Percentiles rank a stretch among this genome's conserved stretches.
Evolutionary conservation across 225 moss, liverwort and hornwort species (phyloP).

Genomic region (Marchantia polymorpha): DNA sequence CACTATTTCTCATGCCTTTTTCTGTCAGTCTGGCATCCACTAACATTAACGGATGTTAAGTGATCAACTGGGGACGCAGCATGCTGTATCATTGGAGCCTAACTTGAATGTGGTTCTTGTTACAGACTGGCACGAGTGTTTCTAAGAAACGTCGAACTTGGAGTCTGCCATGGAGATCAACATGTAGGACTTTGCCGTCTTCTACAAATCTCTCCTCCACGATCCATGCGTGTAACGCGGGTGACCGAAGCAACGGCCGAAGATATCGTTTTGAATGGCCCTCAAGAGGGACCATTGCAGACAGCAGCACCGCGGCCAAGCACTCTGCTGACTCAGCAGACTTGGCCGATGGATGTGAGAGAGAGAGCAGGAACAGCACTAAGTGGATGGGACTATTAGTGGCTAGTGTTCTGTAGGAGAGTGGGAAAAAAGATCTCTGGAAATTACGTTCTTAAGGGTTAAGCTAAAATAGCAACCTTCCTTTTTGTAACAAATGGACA

Average conservation of each 20-base stretch:
- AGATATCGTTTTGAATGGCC: background rate
- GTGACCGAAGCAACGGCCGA: constrained; percentile 16
- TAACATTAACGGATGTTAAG: too few species aligned
- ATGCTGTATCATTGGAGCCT: background rate
- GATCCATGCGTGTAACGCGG: constrained; percentile 47
- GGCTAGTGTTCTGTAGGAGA: constrained; percentile 5
- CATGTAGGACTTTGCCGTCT: constrained; percentile 67
- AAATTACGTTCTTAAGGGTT: constrained; percentile 3
- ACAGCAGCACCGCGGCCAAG: background rate
- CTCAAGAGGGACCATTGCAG: background rate
- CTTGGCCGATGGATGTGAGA: constrained; percentile 33
- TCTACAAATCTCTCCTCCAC: constrained; percentile 59
- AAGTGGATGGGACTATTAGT: constrained; percentile 38
- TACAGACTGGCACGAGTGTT: constrained; percentile 64
- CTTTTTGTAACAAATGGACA: constrained; percentile 14
- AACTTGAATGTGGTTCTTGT: background rate
- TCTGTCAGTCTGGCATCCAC: too few species aligned
- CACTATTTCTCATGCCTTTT: too few species aligned
- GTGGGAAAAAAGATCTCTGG: background rate
- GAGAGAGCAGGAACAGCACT: constrained; percentile 45
- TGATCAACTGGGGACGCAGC: too few species aligned
- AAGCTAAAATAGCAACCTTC: constrained; percentile 14
- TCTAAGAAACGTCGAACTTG: constrained; percentile 46
- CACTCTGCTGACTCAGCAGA: constrained; percentile 13
- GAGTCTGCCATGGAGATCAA: constrained; percentile 39